These are phyloP conservation scores for Suillus discolor DNA, from an alignment of 768 basidiomycete genomes.

Conservation along the genomic window DNA sequence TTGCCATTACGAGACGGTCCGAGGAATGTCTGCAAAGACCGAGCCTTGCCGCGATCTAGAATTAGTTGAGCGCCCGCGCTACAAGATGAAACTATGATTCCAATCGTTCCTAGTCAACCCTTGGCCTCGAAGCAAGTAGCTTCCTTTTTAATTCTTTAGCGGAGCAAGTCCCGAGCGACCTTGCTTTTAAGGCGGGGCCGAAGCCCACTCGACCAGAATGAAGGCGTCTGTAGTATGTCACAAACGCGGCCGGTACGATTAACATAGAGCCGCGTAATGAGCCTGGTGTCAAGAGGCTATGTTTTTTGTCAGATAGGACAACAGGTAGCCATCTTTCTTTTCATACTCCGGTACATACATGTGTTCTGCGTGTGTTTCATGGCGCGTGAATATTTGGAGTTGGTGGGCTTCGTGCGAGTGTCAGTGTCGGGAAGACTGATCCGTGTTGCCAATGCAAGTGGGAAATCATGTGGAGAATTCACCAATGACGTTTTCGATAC, in stretches of 20 bases:
- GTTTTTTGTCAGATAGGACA: background rate
- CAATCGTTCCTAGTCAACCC: background rate
- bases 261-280: too few species aligned
- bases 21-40: slow-evolving; percentile 5
- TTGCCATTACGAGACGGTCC: background rate
- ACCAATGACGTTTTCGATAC: slow-evolving; percentile 2
- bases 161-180: background rate
- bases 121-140: slow-evolving; percentile 1
- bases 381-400: background rate
- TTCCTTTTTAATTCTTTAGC: background rate
- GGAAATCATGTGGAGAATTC: slow-evolving; percentile 4
- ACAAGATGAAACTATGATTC: background rate
- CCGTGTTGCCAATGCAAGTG: background rate
- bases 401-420: background rate
- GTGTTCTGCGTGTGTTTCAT: background rate
- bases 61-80: background rate
- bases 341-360: background rate
- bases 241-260: background rate
- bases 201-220: background rate
- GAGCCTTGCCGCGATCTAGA: background rate
- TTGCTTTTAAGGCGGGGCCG: background rate
- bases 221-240: background rate
- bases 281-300: background rate
- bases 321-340: background rate
- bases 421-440: background rate